phyloP scores from a whole-genome alignment of 257 asterid genomes.

The Phtheirospermum japonicum region DNA sequence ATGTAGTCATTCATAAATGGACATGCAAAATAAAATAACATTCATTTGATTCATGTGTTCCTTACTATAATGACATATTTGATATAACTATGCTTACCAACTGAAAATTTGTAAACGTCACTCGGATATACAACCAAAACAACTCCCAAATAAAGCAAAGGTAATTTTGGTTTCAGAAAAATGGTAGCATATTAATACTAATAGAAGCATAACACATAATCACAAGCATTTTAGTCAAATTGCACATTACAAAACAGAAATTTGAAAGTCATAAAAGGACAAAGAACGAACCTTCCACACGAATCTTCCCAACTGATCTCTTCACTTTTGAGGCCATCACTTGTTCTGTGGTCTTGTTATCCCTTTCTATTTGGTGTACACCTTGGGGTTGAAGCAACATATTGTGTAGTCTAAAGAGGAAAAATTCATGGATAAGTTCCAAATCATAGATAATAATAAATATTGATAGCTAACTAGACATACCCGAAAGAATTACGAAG shows the following conservation, averaged over 20 bases:
- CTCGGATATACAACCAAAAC: neutral
- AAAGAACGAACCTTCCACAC: conserved; percentile 72
- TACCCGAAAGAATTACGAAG: conserved; percentile 97
- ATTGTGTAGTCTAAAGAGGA: conserved; percentile 66
- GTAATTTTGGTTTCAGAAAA: conserved; percentile 6
- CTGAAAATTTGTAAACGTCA: neutral
- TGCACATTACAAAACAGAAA: neutral
- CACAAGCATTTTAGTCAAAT: neutral
- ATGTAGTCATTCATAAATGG: neutral
- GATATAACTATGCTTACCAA: neutral
- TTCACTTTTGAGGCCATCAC: conserved; percentile 49
- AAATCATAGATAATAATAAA: neutral
- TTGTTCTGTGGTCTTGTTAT: conserved; percentile 51
- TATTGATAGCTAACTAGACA: conserved; percentile 6
- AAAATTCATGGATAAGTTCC: conserved; percentile 11
- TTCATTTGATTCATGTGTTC: too few relatives aligned
- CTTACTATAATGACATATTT: neutral
- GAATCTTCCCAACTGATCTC: conserved; percentile 73
- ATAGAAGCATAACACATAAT: conserved; percentile 2
- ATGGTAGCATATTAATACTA: neutral
- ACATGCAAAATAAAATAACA: neutral
- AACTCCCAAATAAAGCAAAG: neutral
- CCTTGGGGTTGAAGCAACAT: conserved; percentile 83
- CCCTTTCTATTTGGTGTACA: conserved; percentile 45
- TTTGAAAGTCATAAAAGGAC: conserved; percentile 1